phyloP scores from a whole-genome alignment of 306 rosid species.

The Erythrophleum fordii region DNA sequence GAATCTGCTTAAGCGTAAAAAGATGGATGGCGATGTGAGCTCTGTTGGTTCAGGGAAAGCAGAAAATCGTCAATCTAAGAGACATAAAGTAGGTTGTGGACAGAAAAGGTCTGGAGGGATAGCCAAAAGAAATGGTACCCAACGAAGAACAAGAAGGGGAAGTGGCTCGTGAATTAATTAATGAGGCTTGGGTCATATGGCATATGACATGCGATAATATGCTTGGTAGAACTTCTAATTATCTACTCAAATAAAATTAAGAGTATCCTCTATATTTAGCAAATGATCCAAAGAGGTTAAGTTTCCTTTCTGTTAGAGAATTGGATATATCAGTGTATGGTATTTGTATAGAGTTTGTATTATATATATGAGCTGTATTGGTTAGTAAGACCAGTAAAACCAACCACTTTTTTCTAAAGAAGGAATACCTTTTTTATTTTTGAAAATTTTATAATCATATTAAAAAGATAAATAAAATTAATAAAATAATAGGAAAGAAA shows the following conservation, averaged over 20 bases:
- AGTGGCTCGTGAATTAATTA: slow-evolving; percentile 18
- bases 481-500: too few relatives aligned
- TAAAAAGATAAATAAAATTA: too few relatives aligned
- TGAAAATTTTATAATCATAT: too few relatives aligned
- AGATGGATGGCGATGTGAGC: slow-evolving; percentile 62
- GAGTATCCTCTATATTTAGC: too few relatives aligned
- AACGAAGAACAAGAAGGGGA: slow-evolving; percentile 51
- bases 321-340: too few relatives aligned
- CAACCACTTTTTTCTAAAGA: too few relatives aligned
- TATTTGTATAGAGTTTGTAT: too few relatives aligned
- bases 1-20: slow-evolving; percentile 71
- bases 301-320: too few relatives aligned
- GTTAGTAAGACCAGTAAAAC: too few relatives aligned
- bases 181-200: neutral
- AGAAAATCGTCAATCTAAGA: slow-evolving; percentile 43
- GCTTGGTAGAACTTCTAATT: neutral
- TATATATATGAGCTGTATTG: too few relatives aligned
- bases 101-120: slow-evolving; percentile 39
- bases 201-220: neutral
- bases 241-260: neutral
- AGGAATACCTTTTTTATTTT: too few relatives aligned
- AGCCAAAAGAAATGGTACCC: slow-evolving; percentile 26
- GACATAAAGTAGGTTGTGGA: slow-evolving; percentile 50
- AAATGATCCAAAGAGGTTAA: too few relatives aligned
- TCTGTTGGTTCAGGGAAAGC: slow-evolving; percentile 40